These are phyloP conservation scores for Phytomonas serpens DNA, from an alignment of 208 protist genomes.

Conservation along the genomic window DNA sequence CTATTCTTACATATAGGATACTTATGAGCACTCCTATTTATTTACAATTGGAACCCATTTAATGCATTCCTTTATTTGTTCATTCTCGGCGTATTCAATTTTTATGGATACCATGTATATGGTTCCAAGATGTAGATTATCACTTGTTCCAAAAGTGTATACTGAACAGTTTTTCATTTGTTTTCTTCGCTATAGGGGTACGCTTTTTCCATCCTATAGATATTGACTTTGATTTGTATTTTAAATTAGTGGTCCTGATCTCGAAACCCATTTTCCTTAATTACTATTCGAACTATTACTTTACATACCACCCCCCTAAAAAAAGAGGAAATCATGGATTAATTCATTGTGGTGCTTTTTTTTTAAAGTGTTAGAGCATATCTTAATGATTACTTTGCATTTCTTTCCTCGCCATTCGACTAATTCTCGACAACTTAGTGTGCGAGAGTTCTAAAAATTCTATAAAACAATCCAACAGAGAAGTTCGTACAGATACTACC, in stretches of 20 bases:
- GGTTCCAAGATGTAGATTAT: not conserved
- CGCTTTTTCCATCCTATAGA: not conserved
- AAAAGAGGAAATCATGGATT: not conserved
- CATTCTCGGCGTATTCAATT: not conserved
- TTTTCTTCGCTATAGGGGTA: not conserved
- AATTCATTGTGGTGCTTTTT: not conserved
- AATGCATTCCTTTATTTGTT: not conserved
- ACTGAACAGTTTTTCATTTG: not conserved
- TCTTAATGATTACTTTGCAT: not conserved
- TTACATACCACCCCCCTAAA: not conserved
- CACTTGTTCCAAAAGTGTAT: not conserved
- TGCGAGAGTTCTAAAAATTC: not conserved
- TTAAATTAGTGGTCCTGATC: not conserved
- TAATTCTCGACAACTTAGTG: not conserved
- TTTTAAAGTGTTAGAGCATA: not conserved
- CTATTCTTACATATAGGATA: not conserved
- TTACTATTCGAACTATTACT: not conserved
- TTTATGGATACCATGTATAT: not conserved
- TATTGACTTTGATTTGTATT: not conserved
- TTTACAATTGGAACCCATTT: not conserved
- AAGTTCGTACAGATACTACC: not conserved
- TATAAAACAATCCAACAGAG: not conserved
- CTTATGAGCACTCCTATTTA: not conserved
- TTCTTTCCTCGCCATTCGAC: not conserved
- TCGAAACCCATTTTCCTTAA: not conserved